Base-by-base conservation (phyloP, 805 yeast genomes). In the Yamadazyma nakazawae region DNA sequence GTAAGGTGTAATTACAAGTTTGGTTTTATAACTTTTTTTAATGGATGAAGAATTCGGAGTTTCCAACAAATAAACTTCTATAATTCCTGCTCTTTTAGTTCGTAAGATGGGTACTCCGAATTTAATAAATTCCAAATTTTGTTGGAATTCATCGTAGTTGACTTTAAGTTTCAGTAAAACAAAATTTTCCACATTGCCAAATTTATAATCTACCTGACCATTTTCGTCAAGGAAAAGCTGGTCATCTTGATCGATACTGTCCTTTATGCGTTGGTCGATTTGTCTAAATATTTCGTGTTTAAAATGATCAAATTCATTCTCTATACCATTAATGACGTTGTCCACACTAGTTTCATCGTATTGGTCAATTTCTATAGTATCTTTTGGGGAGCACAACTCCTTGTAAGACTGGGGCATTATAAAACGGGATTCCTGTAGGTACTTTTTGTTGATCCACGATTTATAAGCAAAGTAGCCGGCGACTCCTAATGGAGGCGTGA, bases 261-360 rank as follows among this genome's bases (percentile, higher is more conserved):
- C 67, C 3, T 63, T 54, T 19, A 70, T 57, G 30, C 59, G 49
- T 17, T 47, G 40, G 34, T 63, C 70, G 3, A 61, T 52, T 5
- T 59, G 28, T 7, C 62, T 59, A 3, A 62, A 37, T 3, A 70
- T 51, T 45, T 70, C 67, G 7, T 44, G 34, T 36, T 56, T 62
- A 49, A 70, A 65, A 42, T 61, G 58, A 45, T 68, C 75, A 51
- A 55, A 70, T 53, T 67, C 68, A 46, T 58, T 67, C 11, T 71
- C 75, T 18, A 70, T 55, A 4, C 75, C 75, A 14, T 55, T 46
- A 13, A 63, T 18, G 12, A 68, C 71, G 45, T 64, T 63, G 18
- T 54, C 50, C 2, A 67, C 39, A 26, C 55, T 58, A 17, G 62
- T 50, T 48, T 68, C 74, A 50, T 72, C 70, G 53, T 72, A 72